Conservation (phyloP, 108 stramenopile species). For the Stephanodiscus minutulus region DNA sequence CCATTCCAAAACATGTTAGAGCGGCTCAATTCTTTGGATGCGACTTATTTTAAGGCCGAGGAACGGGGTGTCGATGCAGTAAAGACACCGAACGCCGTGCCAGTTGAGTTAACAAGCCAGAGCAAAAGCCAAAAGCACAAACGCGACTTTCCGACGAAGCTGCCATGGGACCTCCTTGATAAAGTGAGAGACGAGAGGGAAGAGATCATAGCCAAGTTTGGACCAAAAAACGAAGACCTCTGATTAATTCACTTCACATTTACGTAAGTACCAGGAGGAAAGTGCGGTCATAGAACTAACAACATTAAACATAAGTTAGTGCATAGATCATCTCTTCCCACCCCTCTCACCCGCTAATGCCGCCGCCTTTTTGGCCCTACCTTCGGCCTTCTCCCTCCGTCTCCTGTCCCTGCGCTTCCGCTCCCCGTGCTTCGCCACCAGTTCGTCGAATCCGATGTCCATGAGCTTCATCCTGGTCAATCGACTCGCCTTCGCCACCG, state of each 20-base stretch:
- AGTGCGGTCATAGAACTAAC: too few species aligned
- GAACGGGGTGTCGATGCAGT: neutral
- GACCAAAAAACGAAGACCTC: neutral
- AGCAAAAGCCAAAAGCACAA: neutral
- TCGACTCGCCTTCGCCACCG: slow-evolving; percentile 87
- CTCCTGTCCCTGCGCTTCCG: slow-evolving; percentile 82
- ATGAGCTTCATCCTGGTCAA: slow-evolving; percentile 86
- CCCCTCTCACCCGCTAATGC: slow-evolving; percentile 14
- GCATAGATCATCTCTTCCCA: neutral
- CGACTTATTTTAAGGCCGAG: slow-evolving; percentile 3
- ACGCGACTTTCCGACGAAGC: slow-evolving; percentile 2
- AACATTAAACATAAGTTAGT: too few species aligned
- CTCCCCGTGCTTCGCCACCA: slow-evolving; percentile 85
- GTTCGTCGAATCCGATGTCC: slow-evolving; percentile 91
- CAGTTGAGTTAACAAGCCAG: too few species aligned
- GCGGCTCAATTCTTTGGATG: slow-evolving; percentile 1
- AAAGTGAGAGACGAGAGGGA: slow-evolving; percentile 23
- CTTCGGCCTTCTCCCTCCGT: slow-evolving; percentile 74
- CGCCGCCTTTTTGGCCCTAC: slow-evolving; percentile 43
- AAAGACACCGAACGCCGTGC: neutral
- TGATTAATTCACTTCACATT: too few species aligned
- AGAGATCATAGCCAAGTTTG: slow-evolving; percentile 8
- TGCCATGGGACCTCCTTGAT: slow-evolving; percentile 24
- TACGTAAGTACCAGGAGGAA: too few species aligned
- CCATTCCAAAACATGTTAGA: slow-evolving; percentile 36